phyloP scores from a whole-genome alignment of 257 asterid genomes.

The Scutellaria barbata region DNA sequence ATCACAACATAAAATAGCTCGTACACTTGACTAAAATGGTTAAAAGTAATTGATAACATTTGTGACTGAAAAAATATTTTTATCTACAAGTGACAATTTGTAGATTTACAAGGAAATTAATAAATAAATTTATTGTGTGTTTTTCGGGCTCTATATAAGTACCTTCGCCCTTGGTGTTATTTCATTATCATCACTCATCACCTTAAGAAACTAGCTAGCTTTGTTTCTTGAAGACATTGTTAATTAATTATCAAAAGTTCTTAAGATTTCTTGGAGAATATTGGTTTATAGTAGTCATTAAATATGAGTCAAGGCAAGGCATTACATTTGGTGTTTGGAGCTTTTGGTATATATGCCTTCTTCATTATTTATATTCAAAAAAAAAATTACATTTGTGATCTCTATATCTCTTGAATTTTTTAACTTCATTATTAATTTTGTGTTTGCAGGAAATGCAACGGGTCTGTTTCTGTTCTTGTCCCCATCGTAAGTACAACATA shows the following conservation, averaged over 20 bases:
- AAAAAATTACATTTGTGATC: not conserved
- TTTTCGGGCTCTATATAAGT: too few relatives aligned
- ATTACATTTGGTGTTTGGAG: conserved; percentile 57
- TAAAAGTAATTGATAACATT: too few relatives aligned
- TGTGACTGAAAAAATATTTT: too few relatives aligned
- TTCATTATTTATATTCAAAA: not conserved
- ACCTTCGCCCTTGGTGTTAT: too few relatives aligned
- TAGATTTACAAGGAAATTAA: too few relatives aligned
- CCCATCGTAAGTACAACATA: conserved; percentile 56
- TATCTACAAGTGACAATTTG: too few relatives aligned
- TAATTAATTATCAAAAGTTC: not conserved
- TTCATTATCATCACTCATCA: too few relatives aligned
- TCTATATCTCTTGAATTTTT: not conserved
- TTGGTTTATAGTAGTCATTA: not conserved
- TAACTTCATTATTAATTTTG: not conserved
- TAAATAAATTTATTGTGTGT: too few relatives aligned
- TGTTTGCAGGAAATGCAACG: conserved; percentile 66
- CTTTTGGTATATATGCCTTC: conserved; percentile 45
- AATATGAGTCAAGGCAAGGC: conserved; percentile 39
- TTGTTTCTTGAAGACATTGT: too few relatives aligned
- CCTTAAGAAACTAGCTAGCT: too few relatives aligned
- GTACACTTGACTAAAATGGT: too few relatives aligned
- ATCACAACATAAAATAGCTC: too few relatives aligned
- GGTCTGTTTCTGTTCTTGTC: conserved; percentile 85
- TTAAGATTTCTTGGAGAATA: not conserved